phyloP scores from a whole-genome alignment of 208 protist genomes.

The Dictyostelium gargantuum region DNA sequence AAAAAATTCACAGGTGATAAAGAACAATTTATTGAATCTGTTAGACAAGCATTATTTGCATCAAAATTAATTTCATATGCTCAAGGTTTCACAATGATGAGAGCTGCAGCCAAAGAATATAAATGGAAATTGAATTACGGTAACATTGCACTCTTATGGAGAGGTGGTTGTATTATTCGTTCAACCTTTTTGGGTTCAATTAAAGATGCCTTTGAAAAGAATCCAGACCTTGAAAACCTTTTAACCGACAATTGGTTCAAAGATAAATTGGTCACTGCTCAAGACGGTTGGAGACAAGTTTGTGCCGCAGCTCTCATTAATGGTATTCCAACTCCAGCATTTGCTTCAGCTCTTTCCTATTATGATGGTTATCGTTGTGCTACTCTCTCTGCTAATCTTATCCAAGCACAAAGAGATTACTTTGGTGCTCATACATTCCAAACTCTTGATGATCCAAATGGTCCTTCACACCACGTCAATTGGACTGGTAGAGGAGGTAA shows the following conservation, averaged over 20 bases:
- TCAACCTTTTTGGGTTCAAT: slow-evolving; percentile 88
- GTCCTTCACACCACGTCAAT: slow-evolving; percentile 82
- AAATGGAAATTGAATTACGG: slow-evolving; percentile 87
- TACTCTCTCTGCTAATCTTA: slow-evolving; percentile 88
- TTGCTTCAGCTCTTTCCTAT: slow-evolving; percentile 86
- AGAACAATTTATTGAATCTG: slow-evolving; percentile 75
- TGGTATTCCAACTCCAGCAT: slow-evolving; percentile 87
- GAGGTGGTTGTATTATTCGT: slow-evolving; percentile 93
- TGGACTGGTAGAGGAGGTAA: slow-evolving; percentile 81
- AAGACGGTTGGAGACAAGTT: slow-evolving; percentile 81
- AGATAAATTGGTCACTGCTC: slow-evolving; percentile 76
- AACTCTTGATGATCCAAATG: slow-evolving; percentile 80
- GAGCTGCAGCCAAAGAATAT: slow-evolving; percentile 67
- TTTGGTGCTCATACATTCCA: slow-evolving; percentile 94
- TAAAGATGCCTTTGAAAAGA: slow-evolving; percentile 83
- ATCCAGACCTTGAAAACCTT: slow-evolving; percentile 83
- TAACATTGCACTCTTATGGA: slow-evolving; percentile 90
- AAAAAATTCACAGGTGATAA: slow-evolving; percentile 69
- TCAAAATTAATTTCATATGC: slow-evolving; percentile 90
- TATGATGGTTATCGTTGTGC: slow-evolving; percentile 86
- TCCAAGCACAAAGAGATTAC: slow-evolving; percentile 91
- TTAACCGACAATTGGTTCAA: slow-evolving; percentile 86
- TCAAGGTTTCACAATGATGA: slow-evolving; percentile 89
- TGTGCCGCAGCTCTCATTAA: slow-evolving; percentile 10
- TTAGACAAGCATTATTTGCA: slow-evolving; percentile 86